phyloP scores from a whole-genome alignment of 768 basidiomycete species.

The Paxillus ammoniavirescens region DNA sequence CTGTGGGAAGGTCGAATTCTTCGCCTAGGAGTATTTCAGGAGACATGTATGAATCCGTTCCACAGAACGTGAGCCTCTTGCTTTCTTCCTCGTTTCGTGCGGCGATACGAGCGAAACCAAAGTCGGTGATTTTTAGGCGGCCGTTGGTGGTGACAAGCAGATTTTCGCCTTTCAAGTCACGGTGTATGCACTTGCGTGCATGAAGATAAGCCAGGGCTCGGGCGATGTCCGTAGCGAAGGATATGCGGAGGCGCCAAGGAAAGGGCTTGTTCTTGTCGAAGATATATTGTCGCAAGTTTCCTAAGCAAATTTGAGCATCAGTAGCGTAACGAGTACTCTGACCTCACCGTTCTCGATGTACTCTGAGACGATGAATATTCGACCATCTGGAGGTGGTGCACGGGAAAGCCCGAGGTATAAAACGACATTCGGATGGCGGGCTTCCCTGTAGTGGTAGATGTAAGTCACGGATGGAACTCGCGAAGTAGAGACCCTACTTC shows the following conservation, averaged over 20 bases:
- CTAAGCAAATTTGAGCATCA: slow-evolving; percentile 14
- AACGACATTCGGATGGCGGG: slow-evolving; percentile 89
- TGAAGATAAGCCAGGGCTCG: slow-evolving; percentile 97
- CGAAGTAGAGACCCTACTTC: slow-evolving; percentile 49
- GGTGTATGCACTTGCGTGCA: slow-evolving; percentile 85
- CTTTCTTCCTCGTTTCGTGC: slow-evolving; percentile 89
- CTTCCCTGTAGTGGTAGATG: slow-evolving; percentile 48
- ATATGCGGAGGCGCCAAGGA: slow-evolving; percentile 91
- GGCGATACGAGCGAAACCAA: slow-evolving; percentile 94
- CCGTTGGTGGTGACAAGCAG: slow-evolving; percentile 93
- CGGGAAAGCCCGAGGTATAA: slow-evolving; percentile 88
- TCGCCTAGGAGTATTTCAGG: slow-evolving; percentile 91
- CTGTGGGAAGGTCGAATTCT: slow-evolving; percentile 91
- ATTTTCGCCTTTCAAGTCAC: slow-evolving; percentile 97
- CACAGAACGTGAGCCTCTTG: slow-evolving; percentile 81
- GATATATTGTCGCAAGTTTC: slow-evolving; percentile 87
- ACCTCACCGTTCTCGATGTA: slow-evolving; percentile 79
- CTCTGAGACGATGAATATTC: slow-evolving; percentile 94
- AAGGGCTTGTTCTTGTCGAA: slow-evolving; percentile 80
- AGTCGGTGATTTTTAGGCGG: slow-evolving; percentile 97
- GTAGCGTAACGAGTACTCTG: background rate
- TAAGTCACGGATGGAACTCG: slow-evolving; percentile 1
- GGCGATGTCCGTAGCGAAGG: slow-evolving; percentile 92
- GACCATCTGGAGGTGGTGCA: slow-evolving; percentile 72
- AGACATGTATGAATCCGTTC: slow-evolving; percentile 95